Evolutionary conservation across 1,284 basidiomycete genomes (phyloP).

Genomic region (Trichosporon coremiiforme): DNA sequence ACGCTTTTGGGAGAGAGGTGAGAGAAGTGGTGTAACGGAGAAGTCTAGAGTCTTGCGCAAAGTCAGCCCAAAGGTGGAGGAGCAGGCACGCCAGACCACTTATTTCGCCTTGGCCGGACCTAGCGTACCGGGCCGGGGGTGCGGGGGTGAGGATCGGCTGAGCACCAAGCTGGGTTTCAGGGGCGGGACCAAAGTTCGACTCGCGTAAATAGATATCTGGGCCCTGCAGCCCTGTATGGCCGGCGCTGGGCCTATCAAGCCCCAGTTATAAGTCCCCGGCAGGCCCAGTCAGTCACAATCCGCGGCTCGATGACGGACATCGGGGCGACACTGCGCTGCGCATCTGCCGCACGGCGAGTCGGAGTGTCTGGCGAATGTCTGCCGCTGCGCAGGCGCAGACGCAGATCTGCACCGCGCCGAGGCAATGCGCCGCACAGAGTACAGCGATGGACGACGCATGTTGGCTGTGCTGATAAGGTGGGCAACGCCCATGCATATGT

Average conservation of each 20-base stretch:
- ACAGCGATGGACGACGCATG: background rate
- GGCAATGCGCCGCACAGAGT: background rate
- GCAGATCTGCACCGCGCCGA: too few species aligned
- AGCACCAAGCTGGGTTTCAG: background rate
- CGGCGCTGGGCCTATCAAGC: background rate
- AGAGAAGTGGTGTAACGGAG: background rate
- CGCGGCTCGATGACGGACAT: background rate
- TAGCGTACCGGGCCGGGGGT: background rate
- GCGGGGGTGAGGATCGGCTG: background rate
- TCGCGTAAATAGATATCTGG: conserved; percentile 8
- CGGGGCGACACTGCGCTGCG: background rate
- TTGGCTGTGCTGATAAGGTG: background rate
- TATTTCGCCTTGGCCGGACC: background rate
- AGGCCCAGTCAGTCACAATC: background rate
- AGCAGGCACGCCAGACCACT: background rate
- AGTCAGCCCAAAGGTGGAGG: background rate
- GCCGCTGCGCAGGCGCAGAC: background rate
- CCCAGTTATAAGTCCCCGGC: background rate
- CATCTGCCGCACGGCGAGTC: background rate
- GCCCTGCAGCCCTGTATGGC: too few species aligned
- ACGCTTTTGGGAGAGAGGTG: background rate
- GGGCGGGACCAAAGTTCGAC: conserved; percentile 7
- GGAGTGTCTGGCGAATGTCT: background rate
- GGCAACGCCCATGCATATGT: conserved; percentile 9
- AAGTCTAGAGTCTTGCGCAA: background rate